Evolutionary conservation across 2,329 filamentous ascomycete genomes (phyloP).

Genomic region (Cordyceps fumosorosea): DNA sequence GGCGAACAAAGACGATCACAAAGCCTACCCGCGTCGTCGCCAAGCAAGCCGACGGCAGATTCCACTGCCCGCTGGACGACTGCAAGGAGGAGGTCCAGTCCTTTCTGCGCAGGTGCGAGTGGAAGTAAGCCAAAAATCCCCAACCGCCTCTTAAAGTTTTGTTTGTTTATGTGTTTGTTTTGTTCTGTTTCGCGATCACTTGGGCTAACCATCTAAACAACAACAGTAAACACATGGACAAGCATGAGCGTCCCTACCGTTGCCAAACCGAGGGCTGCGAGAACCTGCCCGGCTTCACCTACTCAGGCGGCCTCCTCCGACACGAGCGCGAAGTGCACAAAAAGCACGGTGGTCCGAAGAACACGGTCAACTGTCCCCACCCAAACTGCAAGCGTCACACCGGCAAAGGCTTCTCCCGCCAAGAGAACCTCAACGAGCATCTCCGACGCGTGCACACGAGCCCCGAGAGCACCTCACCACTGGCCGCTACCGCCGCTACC

Average conservation of each 20-base stretch:
- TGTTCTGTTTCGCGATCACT: no score
- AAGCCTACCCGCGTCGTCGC: constrained; percentile 52
- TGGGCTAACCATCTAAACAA: constrained; percentile 13
- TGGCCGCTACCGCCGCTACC: constrained; percentile 21
- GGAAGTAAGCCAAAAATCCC: constrained; percentile 63
- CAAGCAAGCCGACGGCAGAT: constrained; percentile 68
- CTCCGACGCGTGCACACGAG: constrained; percentile 78
- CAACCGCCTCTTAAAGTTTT: neutral
- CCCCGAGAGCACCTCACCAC: constrained; percentile 30
- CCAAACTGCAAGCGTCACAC: constrained; percentile 81
- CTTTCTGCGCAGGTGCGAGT: constrained; percentile 84
- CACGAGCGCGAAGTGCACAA: constrained; percentile 92
- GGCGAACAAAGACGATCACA: constrained; percentile 46
- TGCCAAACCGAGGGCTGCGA: constrained; percentile 78
- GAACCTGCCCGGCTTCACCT: constrained; percentile 90
- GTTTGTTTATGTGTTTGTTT: constrained; percentile 6
- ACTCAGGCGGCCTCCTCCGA: constrained; percentile 80
- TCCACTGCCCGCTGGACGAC: constrained; percentile 63
- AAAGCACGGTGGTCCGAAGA: constrained; percentile 82
- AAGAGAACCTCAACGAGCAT: constrained; percentile 92
- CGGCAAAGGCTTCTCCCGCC: constrained; percentile 83
- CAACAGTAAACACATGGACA: constrained; percentile 92
- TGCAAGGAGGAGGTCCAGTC: constrained; percentile 59
- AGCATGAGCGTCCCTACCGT: constrained; percentile 89
- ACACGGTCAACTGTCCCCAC: constrained; percentile 80